phyloP scores from a whole-genome alignment of 257 asterid genomes.

The Ehretia macrophylla region DNA sequence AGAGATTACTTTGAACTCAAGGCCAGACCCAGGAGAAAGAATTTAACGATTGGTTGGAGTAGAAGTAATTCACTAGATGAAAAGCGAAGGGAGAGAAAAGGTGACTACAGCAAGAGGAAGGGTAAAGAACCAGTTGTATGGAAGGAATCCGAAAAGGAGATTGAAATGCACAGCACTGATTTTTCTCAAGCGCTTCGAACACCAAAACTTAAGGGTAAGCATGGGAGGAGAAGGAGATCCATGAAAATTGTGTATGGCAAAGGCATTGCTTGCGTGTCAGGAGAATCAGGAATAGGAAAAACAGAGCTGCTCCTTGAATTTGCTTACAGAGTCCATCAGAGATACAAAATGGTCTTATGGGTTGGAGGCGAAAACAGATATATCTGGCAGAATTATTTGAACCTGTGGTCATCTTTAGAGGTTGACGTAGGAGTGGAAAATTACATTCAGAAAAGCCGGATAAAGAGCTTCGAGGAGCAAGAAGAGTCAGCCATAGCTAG shows the following conservation, averaged over 20 bases:
- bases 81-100: conserved; percentile 35
- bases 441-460: conserved; percentile 43
- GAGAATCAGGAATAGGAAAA: conserved; percentile 84
- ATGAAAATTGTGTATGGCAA: conserved; percentile 62
- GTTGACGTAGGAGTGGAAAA: conserved; percentile 77
- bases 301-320: conserved; percentile 78
- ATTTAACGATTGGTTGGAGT: conserved; percentile 71
- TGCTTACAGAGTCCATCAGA: conserved; percentile 67
- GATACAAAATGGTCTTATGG: conserved; percentile 85
- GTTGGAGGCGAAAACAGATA: conserved; percentile 77
- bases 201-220: conserved; percentile 33
- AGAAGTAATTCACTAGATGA: conserved; percentile 63
- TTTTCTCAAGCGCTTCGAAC: conserved; percentile 30
- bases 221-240: conserved; percentile 50
- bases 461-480: conserved; percentile 78
- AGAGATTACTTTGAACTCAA: conserved; percentile 70
- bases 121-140: conserved; percentile 76
- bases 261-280: conserved; percentile 80
- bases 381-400: conserved; percentile 69
- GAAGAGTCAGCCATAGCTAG: conserved; percentile 72
- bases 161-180: conserved; percentile 61
- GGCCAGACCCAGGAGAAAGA: conserved; percentile 63
- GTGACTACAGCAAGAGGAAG: conserved; percentile 43
- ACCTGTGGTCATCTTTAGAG: conserved; percentile 67
- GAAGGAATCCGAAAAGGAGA: conserved; percentile 85